Conservation (phyloP, 1,284 basidiomycete species). For the Ceratobasidium papillatum region DNA sequence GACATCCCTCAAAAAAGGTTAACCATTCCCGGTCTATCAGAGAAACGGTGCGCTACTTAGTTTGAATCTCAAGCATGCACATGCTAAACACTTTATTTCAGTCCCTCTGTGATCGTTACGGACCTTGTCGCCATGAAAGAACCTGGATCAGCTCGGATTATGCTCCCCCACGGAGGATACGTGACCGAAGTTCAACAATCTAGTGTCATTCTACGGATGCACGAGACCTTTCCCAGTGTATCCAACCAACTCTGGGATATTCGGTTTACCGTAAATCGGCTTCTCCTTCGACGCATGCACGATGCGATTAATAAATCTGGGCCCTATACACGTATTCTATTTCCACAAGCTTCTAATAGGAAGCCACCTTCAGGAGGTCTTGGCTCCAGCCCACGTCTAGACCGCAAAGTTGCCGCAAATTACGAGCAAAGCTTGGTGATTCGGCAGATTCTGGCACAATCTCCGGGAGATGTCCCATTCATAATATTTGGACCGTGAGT, state of each 20-base stretch:
- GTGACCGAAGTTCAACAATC: slow-evolving; percentile 63
- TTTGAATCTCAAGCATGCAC: neutral
- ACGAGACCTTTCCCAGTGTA: slow-evolving; percentile 56
- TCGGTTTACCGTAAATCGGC: slow-evolving; percentile 65
- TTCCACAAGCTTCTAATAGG: slow-evolving; percentile 54
- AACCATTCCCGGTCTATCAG: slow-evolving; percentile 66
- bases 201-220: slow-evolving; percentile 64
- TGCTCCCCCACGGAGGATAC: slow-evolving; percentile 60
- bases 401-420: slow-evolving; percentile 60
- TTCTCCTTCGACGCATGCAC: slow-evolving; percentile 63
- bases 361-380: neutral
- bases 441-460: slow-evolving; percentile 57
- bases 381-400: slow-evolving; percentile 46
- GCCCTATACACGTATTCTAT: slow-evolving; percentile 54
- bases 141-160: slow-evolving; percentile 60
- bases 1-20: slow-evolving; percentile 54
- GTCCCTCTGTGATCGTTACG: slow-evolving; percentile 47
- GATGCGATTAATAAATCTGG: slow-evolving; percentile 61
- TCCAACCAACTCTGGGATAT: slow-evolving; percentile 56
- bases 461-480: slow-evolving; percentile 63
- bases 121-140: slow-evolving; percentile 58
- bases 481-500: slow-evolving; percentile 73
- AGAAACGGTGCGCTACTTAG: slow-evolving; percentile 56
- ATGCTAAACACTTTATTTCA: slow-evolving; percentile 56
- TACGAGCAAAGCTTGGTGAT: slow-evolving; percentile 64